Evolutionary conservation across 345 rosid species (phyloP), one percentile per base, ranked within the genome.

Genomic region (Adansonia digitata): DNA sequence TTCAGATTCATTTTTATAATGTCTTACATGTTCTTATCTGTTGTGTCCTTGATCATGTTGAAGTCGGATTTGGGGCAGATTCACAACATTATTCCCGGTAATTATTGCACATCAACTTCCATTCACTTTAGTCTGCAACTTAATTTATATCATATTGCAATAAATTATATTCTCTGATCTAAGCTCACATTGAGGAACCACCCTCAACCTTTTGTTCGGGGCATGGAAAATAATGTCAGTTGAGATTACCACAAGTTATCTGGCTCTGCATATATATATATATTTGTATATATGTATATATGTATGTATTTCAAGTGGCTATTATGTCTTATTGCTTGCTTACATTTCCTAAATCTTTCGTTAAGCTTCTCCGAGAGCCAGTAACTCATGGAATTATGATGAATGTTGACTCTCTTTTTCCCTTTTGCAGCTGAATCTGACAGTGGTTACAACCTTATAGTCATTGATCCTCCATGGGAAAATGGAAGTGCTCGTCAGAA

Each of bases 401-500:
- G 42, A 48, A 69, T 34, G 4, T 40, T 18, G 29, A 18, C 7
- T 29, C 4, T n/a, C 72, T 46, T 76, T 40, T 56, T 62, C 62
- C 66, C 35, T 37, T 17, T 43, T 85, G 91, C 87, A 92, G 98
- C 78, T 77, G 89, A 80, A 49, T 72, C 86, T 74, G 80, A 74
- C 64, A 73, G 78, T 74, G 91, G 90, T 56, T 94, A 86, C 85
- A 59, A 59, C 39, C 64, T 59, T 59, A 88, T 94, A 70, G 85
- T 91, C 62, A 80, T 94, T 46, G 97, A 94, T 85, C 98, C 97
- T 62, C 98, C 98, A 0, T 92, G 97, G 98, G 97, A 94, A 82
- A 92, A 91, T 77, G 92, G 89, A 75, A 92, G 98, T 71, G 97
- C 92, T 78, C 90, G 61, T 75, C 97, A 94, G 84, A 94, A 94